A percentile compares a stretch with the other conserved stretches of the same genome.
Conservation (phyloP, 2,329 filamentous ascomycete genomes). For the Verticillium zaregamsianum region DNA sequence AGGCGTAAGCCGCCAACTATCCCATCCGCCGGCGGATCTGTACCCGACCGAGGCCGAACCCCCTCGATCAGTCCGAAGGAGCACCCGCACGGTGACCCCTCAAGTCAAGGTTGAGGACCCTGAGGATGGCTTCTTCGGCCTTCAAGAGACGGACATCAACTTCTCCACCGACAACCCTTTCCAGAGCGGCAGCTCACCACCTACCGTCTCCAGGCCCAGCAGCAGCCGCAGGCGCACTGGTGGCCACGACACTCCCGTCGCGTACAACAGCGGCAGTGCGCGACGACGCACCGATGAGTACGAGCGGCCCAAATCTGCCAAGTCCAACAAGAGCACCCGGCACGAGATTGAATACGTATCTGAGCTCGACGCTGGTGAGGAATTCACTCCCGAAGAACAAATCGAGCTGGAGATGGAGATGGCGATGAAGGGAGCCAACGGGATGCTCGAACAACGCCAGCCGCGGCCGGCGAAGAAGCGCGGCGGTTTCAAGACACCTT, state of each 20-base stretch:
- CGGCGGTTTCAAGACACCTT: conserved; percentile 32
- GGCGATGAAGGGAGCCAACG: conserved; percentile 40
- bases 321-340: conserved; percentile 31
- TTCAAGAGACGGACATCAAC: conserved; percentile 44
- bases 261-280: conserved; percentile 26
- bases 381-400: conserved; percentile 91
- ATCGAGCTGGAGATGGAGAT: conserved; percentile 73
- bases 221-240: conserved; percentile 45
- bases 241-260: background rate
- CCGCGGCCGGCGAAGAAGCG: conserved; percentile 23
- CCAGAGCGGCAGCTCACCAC: conserved; percentile 75
- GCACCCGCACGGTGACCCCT: conserved; percentile 48
- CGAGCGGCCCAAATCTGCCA: conserved; percentile 10
- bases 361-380: conserved; percentile 70
- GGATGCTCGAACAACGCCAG: conserved; percentile 30
- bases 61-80: conserved; percentile 41
- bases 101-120: conserved; percentile 52
- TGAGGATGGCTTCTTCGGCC: conserved; percentile 39
- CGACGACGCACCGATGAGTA: conserved; percentile 38
- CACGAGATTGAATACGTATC: conserved; percentile 27
- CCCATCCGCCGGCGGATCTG: conserved; percentile 49
- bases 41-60: conserved; percentile 23
- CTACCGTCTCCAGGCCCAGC: conserved; percentile 43
- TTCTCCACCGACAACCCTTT: conserved; percentile 91
- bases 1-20: conserved; percentile 49